These are phyloP conservation scores for Yamadazyma blattariae DNA, from an alignment of 1,139 yeast species.

Conservation along the genomic window DNA sequence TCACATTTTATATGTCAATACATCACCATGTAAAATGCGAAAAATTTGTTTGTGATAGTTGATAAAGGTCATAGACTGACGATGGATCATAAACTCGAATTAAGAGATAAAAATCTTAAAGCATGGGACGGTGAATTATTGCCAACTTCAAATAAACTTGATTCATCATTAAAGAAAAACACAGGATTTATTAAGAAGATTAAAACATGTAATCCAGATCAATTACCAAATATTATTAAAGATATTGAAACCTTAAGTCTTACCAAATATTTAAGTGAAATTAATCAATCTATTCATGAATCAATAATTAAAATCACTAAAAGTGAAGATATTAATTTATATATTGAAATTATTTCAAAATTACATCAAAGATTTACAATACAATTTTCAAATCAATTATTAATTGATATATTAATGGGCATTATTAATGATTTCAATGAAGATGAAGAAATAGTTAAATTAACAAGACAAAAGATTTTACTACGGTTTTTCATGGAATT, in stretches of 20 bases:
- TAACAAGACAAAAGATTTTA: conserved; percentile 40
- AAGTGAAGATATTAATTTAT: conserved; percentile 59
- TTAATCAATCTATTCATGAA: conserved; percentile 62
- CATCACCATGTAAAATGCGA: no score
- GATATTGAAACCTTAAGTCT: conserved; percentile 65
- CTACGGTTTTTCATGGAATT: conserved; percentile 62
- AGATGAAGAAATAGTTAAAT: conserved; percentile 41
- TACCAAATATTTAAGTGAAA: conserved; percentile 75
- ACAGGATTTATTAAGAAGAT: conserved; percentile 77
- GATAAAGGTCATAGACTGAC: no score
- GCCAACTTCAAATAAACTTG: conserved; percentile 41
- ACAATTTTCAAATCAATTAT: conserved; percentile 51
- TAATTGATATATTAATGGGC: conserved; percentile 46
- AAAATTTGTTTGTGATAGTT: no score
- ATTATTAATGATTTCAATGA: conserved; percentile 35
- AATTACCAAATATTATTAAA: conserved; percentile 42
- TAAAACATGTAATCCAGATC: conserved; percentile 48
- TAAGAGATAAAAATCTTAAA: conserved; percentile 27
- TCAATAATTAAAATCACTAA: conserved; percentile 56
- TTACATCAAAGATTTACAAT: conserved; percentile 71
- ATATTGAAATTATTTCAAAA: conserved; percentile 66
- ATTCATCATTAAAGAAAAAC: conserved; percentile 80
- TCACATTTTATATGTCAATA: no score
- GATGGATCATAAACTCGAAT: background rate
- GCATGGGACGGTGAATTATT: conserved; percentile 54